phyloP scores from a whole-genome alignment of 495 filamentous ascomycete species.

The Amniculicola lignicola region DNA sequence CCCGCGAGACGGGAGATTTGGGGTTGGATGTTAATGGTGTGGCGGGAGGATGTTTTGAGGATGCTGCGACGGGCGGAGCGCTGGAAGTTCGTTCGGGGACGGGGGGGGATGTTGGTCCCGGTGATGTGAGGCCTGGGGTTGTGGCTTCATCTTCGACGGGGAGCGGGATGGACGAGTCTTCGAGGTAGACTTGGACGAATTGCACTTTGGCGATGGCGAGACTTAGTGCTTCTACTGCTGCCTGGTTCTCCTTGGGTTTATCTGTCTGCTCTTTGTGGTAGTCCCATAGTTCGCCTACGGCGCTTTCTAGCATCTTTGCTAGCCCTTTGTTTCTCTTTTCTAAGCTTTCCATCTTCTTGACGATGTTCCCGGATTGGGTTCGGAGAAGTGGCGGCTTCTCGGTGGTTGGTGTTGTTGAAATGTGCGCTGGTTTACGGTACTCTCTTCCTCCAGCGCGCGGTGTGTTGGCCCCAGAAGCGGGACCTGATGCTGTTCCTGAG shows the following conservation, averaged over 20 bases:
- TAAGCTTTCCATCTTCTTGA: slow-evolving; percentile 46
- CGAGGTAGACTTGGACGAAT: slow-evolving; percentile 72
- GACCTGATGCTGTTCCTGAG: slow-evolving; percentile 24
- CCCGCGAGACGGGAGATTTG: slow-evolving; percentile 2
- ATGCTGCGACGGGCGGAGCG: slow-evolving; percentile 11
- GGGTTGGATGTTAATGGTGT: slow-evolving; percentile 2
- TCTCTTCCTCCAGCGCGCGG: slow-evolving; percentile 31
- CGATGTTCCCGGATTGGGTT: slow-evolving; percentile 16
- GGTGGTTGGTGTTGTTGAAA: background rate
- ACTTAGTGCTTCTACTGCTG: slow-evolving; percentile 51
- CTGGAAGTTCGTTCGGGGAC: slow-evolving; percentile 18
- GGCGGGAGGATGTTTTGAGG: background rate
- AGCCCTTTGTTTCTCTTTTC: slow-evolving; percentile 72
- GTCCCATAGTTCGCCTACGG: slow-evolving; percentile 64
- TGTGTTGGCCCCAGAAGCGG: slow-evolving; percentile 6
- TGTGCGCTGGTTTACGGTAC: slow-evolving; percentile 25
- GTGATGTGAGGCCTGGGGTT: background rate
- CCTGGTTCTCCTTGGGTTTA: slow-evolving; percentile 24
- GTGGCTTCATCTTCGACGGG: slow-evolving; percentile 45
- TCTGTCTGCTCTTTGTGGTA: slow-evolving; percentile 42
- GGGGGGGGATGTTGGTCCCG: slow-evolving; percentile 5
- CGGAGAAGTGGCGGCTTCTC: slow-evolving; percentile 1
- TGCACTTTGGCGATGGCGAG: slow-evolving; percentile 69
- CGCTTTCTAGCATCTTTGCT: slow-evolving; percentile 67
- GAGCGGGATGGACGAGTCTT: slow-evolving; percentile 59